Base-by-base conservation (phyloP, 2,329 filamentous ascomycete species). In the Parascedosporium putredinis region DNA sequence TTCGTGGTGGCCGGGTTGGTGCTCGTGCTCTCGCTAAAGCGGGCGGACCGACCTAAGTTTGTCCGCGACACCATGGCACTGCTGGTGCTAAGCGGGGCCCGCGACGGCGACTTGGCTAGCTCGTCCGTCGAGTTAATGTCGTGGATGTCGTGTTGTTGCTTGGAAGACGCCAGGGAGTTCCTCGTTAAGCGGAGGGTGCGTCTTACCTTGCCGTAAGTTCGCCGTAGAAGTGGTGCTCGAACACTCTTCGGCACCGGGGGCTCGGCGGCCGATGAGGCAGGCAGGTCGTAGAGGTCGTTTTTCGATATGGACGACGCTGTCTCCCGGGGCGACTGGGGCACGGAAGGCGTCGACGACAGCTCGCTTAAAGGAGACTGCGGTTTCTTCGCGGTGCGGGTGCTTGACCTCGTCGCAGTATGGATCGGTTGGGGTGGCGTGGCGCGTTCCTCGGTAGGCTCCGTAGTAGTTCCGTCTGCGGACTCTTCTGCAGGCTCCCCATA, bases 121-220 rank as follows among this genome's bases (percentile, higher is more conserved):
- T 78, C 74, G 55, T 78, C 74, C 0, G 72, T 68, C 10, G 74
- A 76, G 12, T 67, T 61, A 0, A 68, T 71, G 24, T 63, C 65
- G n/a, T 62, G 52, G 14, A 63, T 63, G 2, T 40, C 46, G 7
- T 38, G 45, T 18, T 27, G 33, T 9, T 16, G 55, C 52, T 4
- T 57, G 56, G 22, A 42, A 5, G 38, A 42, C 2, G 38, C 38
- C 16, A 42, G 20, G 38, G 38, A 16, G 3, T 16, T 42, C 14
- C 38, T 42, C 38, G 38, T 42, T 20, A 23, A 9, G 16, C 38
- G 38, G 23, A 42, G 38, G 34, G n/a, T 46, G 18, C 5, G 52
- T 5, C 24, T 27, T 50, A 22, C 49, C 51, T 29, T 52, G 48
- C 4, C 50, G 46, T 22, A 34, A 45, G 10, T 51, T 9, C 34